Percentiles rank a stretch among this genome's conserved stretches.
Evolutionary conservation across 2,329 filamentous ascomycete species (phyloP).

Genomic region (Chalaropsis ovoidea): DNA sequence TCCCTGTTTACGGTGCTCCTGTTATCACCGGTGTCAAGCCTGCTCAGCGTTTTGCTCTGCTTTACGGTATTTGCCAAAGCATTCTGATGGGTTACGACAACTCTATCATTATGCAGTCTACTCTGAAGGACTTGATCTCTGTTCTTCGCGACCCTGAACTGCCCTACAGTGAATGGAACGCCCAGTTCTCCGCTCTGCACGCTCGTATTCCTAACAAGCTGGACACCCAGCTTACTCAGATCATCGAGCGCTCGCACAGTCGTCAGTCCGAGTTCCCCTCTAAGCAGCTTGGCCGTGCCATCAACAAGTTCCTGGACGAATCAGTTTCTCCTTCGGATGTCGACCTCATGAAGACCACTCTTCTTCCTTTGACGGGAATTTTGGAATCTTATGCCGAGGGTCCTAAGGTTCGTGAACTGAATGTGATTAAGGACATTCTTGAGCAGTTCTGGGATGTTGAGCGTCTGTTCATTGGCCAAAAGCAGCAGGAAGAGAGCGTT

Average conservation of each 20-base stretch:
- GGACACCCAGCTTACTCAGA: slow-evolving; percentile 67
- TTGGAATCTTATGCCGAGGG: slow-evolving; percentile 75
- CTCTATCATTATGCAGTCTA: slow-evolving; percentile 84
- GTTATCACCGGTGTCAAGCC: slow-evolving; percentile 85
- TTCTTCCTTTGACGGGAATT: slow-evolving; percentile 67
- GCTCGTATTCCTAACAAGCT: slow-evolving; percentile 94
- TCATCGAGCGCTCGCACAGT: slow-evolving; percentile 71
- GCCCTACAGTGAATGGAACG: slow-evolving; percentile 92
- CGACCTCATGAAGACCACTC: slow-evolving; percentile 58
- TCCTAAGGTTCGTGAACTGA: slow-evolving; percentile 80
- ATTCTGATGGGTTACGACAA: slow-evolving; percentile 94
- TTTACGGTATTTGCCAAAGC: slow-evolving; percentile 69
- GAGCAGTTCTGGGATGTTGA: slow-evolving; percentile 76
- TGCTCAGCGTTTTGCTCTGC: slow-evolving; percentile 70
- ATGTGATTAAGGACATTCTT: slow-evolving; percentile 68
- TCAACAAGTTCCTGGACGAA: slow-evolving; percentile 82
- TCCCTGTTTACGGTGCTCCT: slow-evolving; percentile 76
- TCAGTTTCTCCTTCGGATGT: slow-evolving; percentile 64
- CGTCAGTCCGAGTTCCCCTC: slow-evolving; percentile 83
- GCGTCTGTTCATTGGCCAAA: slow-evolving; percentile 74
- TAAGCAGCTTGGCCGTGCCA: slow-evolving; percentile 72
- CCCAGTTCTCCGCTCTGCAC: slow-evolving; percentile 92
- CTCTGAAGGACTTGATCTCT: slow-evolving; percentile 78
- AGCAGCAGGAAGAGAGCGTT: slow-evolving; percentile 82
- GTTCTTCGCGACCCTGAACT: slow-evolving; percentile 83